These are phyloP conservation scores for Salvia splendens DNA, from an alignment of 257 asterid genomes.

Conservation along the genomic window DNA sequence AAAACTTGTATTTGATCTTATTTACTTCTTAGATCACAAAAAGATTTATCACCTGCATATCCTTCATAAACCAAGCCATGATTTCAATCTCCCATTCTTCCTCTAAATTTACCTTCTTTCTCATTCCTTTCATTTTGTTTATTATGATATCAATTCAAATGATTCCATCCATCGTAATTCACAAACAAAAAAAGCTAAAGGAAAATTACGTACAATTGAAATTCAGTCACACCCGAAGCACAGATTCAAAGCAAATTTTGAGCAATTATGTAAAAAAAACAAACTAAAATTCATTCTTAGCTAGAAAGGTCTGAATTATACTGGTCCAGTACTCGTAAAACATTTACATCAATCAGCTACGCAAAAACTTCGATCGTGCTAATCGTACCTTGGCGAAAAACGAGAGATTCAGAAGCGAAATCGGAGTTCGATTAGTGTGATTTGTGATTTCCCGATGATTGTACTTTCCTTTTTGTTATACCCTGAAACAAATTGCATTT, in stretches of 20 bases:
- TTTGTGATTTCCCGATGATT: not conserved
- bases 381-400: conserved; percentile 28
- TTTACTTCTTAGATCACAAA: conserved; percentile 13
- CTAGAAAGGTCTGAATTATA: conserved; percentile 5
- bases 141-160: conserved; percentile 15
- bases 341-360: conserved; percentile 2
- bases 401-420: conserved; percentile 27
- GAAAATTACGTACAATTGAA: not conserved
- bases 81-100: conserved; percentile 19
- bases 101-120: conserved; percentile 10
- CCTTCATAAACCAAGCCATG: conserved; percentile 13
- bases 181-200: not conserved
- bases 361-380: not conserved
- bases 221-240: conserved; percentile 15
- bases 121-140: not conserved
- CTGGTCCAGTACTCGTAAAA: conserved; percentile 2
- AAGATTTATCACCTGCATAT: conserved; percentile 1
- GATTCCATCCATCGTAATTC: conserved; percentile 2
- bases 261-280: not conserved
- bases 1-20: not conserved
- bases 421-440: conserved; percentile 22
- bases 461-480: not conserved
- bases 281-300: not conserved
- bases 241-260: not conserved
- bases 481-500: conserved; percentile 20